These are phyloP conservation scores for Citrus trifoliata DNA, from an alignment of 345 rosid species.

Conservation along the genomic window DNA sequence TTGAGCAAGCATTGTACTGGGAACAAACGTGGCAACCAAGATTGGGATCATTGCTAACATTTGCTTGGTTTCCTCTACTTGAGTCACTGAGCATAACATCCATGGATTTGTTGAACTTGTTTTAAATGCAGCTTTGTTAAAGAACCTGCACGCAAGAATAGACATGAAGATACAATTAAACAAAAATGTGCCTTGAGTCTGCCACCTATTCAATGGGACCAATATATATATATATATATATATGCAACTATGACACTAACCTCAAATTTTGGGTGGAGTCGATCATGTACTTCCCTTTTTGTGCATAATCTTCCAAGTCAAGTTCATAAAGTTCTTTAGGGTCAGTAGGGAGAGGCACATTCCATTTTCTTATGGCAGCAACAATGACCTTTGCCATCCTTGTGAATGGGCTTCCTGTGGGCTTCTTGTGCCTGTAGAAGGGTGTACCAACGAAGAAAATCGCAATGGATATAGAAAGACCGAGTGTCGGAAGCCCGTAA, in stretches of 20 bases:
- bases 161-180: background rate
- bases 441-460: conserved; percentile 72
- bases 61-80: conserved; percentile 96
- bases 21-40: conserved; percentile 63
- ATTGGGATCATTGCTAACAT: conserved; percentile 88
- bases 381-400: conserved; percentile 74
- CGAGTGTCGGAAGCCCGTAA: conserved; percentile 74
- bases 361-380: conserved; percentile 63
- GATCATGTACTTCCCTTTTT: conserved; percentile 51
- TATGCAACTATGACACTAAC: conserved; percentile 25
- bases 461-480: conserved; percentile 48
- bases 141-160: conserved; percentile 40
- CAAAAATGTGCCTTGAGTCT: background rate
- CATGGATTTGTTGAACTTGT: conserved; percentile 51
- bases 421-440: conserved; percentile 64
- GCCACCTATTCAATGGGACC: background rate
- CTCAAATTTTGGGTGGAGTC: conserved; percentile 53
- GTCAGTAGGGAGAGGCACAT: conserved; percentile 37
- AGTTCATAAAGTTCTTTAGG: conserved; percentile 53
- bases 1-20: conserved; percentile 81
- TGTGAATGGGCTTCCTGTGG: conserved; percentile 71
- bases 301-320: conserved; percentile 47
- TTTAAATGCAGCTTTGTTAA: conserved; percentile 65
- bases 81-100: conserved; percentile 69
- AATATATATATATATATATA: too few relatives aligned